A percentile compares a stretch with the other conserved stretches of the same genome.
Conservation (phyloP, 305 asterid species). For the Fraxinus nigra region DNA sequence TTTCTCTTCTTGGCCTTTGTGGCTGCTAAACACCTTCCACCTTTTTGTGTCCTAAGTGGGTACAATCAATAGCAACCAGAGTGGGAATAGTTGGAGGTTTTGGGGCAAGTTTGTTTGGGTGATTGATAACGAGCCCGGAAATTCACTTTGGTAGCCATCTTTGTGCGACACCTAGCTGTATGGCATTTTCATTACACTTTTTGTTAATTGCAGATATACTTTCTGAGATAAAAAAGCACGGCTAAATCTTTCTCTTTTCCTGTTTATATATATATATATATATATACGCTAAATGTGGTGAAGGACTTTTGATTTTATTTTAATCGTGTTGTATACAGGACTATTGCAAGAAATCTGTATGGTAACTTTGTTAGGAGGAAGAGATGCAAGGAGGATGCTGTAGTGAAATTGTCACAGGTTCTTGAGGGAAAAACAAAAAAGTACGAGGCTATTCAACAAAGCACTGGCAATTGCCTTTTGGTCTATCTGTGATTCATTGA, state of each 20-base stretch:
- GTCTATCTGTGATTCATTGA: background rate
- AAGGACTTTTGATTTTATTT: background rate
- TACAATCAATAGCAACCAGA: no score
- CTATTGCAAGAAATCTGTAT: slow-evolving; percentile 40
- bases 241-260: background rate
- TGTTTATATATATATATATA: background rate
- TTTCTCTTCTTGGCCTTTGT: no score
- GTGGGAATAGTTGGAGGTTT: no score
- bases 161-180: background rate
- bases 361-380: slow-evolving; percentile 38
- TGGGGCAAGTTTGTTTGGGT: no score
- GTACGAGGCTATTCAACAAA: slow-evolving; percentile 68
- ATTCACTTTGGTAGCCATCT: no score
- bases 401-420: slow-evolving; percentile 42
- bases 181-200: slow-evolving; percentile 15
- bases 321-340: slow-evolving; percentile 34
- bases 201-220: slow-evolving; percentile 43
- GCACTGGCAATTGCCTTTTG: slow-evolving; percentile 48
- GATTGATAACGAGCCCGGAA: no score
- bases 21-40: no score
- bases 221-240: slow-evolving; percentile 65
- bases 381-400: slow-evolving; percentile 33
- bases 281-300: background rate
- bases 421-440: slow-evolving; percentile 20
- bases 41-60: no score